Evolutionary conservation across 148 eudicot species (phyloP).

Genomic region (Simmondsia chinensis): DNA sequence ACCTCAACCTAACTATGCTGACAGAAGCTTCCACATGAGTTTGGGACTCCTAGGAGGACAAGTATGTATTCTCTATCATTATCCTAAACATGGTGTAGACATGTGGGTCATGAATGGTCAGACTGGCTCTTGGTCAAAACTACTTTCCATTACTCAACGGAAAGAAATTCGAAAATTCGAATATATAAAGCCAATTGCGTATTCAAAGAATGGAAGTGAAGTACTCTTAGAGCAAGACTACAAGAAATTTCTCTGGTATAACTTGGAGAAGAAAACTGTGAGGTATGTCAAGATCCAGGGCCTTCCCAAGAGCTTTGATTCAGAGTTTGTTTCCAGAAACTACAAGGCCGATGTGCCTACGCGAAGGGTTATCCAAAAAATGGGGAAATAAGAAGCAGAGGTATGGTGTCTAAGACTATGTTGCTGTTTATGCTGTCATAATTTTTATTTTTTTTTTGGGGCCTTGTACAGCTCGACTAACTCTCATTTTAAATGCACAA

Average conservation of each 20-base stretch:
- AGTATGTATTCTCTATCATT: too few species aligned
- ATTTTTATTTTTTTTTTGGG: too few species aligned
- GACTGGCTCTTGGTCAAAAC: constrained; percentile 26
- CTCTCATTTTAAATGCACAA: too few species aligned
- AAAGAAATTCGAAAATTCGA: not conserved
- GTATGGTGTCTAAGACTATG: too few species aligned
- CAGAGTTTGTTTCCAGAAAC: not conserved
- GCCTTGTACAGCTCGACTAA: not conserved
- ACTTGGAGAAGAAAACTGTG: constrained; percentile 6
- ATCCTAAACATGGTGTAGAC: too few species aligned
- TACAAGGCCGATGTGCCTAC: not conserved
- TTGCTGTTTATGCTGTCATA: not conserved
- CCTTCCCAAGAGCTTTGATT: constrained; percentile 7
- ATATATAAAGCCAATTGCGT: constrained; percentile 13
- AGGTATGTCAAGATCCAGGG: constrained; percentile 7
- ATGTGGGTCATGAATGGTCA: constrained; percentile 35
- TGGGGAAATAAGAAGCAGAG: not conserved
- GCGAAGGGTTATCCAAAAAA: not conserved
- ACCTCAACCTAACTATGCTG: not conserved
- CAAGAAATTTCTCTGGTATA: constrained; percentile 22
- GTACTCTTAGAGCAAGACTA: constrained; percentile 19
- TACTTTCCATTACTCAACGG: constrained; percentile 11
- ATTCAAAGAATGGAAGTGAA: constrained; percentile 10
- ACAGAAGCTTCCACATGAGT: not conserved
- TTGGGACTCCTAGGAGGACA: too few species aligned